Base-by-base conservation (phyloP, 2,329 filamentous ascomycete genomes). In the Cytospora leucostoma region DNA sequence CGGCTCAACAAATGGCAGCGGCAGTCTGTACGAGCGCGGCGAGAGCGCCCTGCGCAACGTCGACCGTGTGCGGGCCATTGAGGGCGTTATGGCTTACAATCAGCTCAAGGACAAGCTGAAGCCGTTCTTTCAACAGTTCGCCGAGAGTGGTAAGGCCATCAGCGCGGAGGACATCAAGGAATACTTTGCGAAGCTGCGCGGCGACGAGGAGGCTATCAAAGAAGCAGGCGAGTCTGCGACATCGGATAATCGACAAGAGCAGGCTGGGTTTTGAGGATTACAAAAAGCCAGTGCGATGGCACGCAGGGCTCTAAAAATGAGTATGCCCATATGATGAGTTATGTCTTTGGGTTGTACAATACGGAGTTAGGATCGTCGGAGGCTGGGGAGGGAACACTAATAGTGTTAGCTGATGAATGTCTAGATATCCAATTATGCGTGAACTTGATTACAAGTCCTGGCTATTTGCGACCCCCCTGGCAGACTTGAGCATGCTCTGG, bases 41-140 rank as follows among this genome's bases (percentile, higher is more conserved):
- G 95, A 99, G 78, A 94, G 92, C 55, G 94, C 93, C 0, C 83
- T 99, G 34, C 92, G 88, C 73, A 96, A 92, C 70, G 88, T 99
- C 62, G 95, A 99, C 73, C 90, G 95, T 2, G 94, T 98, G 8
- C 84, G 89, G 15, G 95, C 95, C 5, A 97, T 99, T 62, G 91
- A 99, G 75, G 95, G 95, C 17, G 94, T 96, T 53, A 97, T 98
- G 93, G 94, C 93, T 0, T 99, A 98, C 77, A 97, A 98, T 71
- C 90, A 96, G 71, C 84, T 99, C 65, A 95, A 96, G 73, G 93
- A 98, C 72, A 93, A 94, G 73, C 87, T 99, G n/a, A 97, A 94
- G 80, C 88, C 89, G 0, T 98, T 99, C 74, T 86, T 99, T 71
- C 88, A 93, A 76, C 90, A 96, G 51, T 99, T 97, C 74, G 95